These are phyloP conservation scores for Cryptococcus sp. DNA, from an alignment of 1,284 basidiomycete species.

Conservation along the genomic window DNA sequence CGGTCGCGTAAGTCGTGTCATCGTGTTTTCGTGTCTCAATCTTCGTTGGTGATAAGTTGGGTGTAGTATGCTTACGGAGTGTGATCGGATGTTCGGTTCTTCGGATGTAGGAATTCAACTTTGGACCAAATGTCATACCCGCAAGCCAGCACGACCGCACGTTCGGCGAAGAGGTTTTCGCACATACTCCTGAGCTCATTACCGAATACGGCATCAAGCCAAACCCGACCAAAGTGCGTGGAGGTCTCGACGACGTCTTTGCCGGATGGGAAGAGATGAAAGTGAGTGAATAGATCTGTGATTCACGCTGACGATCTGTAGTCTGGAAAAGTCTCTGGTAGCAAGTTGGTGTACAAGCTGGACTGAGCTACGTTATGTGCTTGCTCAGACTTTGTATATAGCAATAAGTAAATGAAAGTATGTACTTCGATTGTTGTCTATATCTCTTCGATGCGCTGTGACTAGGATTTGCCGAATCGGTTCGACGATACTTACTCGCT, in stretches of 20 bases:
- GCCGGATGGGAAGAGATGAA: conserved; percentile 32
- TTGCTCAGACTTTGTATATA: too few relatives aligned
- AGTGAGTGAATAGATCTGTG: conserved; percentile 7
- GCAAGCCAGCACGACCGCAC: conserved; percentile 24
- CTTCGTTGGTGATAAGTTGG: not conserved
- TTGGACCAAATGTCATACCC: conserved; percentile 27
- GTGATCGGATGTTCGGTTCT: not conserved
- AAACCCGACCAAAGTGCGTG: conserved; percentile 31
- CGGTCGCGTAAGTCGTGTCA: conserved; percentile 25
- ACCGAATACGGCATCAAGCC: conserved; percentile 29
- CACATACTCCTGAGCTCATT: conserved; percentile 28
- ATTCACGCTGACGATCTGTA: not conserved
- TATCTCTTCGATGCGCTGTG: too few relatives aligned
- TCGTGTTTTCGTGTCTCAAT: not conserved
- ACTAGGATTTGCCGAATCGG: too few relatives aligned
- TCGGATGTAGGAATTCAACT: conserved; percentile 30
- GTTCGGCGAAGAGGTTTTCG: conserved; percentile 30
- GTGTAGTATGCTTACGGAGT: not conserved
- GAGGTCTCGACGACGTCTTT: conserved; percentile 35
- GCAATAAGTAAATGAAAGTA: too few relatives aligned
- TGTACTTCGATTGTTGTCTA: too few relatives aligned
- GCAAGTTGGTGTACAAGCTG: conserved; percentile 27
- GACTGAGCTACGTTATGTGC: not conserved
- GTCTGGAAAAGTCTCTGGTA: conserved; percentile 26
- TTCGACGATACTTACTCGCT: too few relatives aligned